Conservation (phyloP, 2,329 filamentous ascomycete genomes). For the Parasarocladium wereldwijsianum region DNA sequence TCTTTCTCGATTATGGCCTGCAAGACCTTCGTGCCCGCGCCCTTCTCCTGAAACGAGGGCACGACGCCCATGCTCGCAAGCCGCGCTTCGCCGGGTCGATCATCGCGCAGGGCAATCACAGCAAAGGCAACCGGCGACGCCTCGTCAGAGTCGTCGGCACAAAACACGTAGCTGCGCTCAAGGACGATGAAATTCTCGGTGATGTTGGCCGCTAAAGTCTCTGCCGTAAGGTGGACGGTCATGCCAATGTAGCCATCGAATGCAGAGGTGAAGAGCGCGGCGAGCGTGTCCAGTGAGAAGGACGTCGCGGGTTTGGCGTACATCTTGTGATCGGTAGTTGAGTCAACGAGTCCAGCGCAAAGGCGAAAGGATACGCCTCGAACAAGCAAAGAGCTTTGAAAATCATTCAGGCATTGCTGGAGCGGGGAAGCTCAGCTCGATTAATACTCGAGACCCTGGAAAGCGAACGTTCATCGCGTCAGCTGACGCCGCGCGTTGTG, state of each 20-base stretch:
- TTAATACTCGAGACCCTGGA: no score
- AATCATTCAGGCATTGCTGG: no score
- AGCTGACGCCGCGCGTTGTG: no score
- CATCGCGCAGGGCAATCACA: constrained; percentile 9
- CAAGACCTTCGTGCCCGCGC: constrained; percentile 7
- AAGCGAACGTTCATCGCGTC: no score
- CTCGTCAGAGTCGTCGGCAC: neutral
- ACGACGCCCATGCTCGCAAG: constrained; percentile 10
- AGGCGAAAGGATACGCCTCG: neutral
- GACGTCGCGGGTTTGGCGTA: constrained; percentile 4
- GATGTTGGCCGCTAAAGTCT: constrained; percentile 4
- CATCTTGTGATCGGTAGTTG: no score
- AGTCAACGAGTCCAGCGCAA: neutral
- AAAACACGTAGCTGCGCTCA: constrained; percentile 7
- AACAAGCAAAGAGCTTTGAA: no score
- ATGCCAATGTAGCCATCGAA: constrained; percentile 9
- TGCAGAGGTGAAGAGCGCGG: constrained; percentile 7
- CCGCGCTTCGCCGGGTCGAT: constrained; percentile 8
- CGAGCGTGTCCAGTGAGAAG: constrained; percentile 4
- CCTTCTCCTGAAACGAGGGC: constrained; percentile 7
- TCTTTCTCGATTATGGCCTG: constrained; percentile 6
- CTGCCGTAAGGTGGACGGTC: constrained; percentile 4
- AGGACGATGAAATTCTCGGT: constrained; percentile 5
- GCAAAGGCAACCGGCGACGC: constrained; percentile 7
- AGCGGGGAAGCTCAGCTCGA: no score